Evolutionary conservation across 257 asterid species (phyloP).

Genomic region (Haberlea rhodopensis): DNA sequence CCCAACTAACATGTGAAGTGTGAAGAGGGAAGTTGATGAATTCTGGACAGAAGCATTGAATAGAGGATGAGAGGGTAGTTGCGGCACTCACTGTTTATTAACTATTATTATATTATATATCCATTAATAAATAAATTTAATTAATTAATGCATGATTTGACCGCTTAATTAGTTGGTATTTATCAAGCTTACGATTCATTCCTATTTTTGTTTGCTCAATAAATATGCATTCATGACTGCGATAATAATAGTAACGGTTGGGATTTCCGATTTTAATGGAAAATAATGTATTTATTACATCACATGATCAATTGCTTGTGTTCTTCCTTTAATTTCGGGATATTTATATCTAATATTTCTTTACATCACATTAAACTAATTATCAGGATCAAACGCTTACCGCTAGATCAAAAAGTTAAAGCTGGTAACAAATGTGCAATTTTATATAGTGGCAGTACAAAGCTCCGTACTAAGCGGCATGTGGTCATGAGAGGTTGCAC

Average conservation of each 20-base stretch:
- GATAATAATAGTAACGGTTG: no score
- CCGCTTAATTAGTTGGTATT: neutral
- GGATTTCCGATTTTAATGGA: neutral
- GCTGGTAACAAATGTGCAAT: no score
- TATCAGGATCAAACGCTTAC: no score
- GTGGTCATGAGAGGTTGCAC: no score
- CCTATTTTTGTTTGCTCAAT: neutral
- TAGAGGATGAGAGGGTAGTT: neutral
- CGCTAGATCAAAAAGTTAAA: no score
- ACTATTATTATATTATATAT: no score
- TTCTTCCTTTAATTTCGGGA: no score
- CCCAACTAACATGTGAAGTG: constrained; percentile 33
- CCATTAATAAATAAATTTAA: neutral
- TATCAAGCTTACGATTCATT: neutral
- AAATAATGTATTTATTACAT: neutral
- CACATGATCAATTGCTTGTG: no score
- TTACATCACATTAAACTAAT: no score
- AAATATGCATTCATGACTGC: neutral
- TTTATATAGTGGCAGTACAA: no score
- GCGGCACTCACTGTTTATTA: neutral
- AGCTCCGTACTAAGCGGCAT: no score
- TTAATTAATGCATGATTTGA: neutral
- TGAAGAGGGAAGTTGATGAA: neutral
- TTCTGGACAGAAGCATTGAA: neutral
- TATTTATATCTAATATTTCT: no score